Evolutionary conservation across 176 grass and related monocot species (phyloP), one percentile per base, ranked within the genome.

Genomic region (Saccharum officinarum): DNA sequence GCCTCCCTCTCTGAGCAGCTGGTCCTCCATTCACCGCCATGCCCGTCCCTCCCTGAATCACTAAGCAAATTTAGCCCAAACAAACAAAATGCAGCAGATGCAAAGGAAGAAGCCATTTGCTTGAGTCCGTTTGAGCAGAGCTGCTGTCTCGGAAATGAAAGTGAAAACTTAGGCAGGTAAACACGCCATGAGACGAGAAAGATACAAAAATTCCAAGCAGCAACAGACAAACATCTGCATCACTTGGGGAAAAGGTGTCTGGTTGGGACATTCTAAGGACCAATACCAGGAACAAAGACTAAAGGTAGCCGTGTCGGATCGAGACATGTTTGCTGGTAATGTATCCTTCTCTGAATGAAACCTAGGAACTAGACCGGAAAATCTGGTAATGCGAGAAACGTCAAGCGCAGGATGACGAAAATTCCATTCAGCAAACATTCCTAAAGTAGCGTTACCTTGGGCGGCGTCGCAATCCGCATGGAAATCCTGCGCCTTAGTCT

Each of bases 401-500:
- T 77, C 52, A 55, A 70, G 8, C 62, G 33, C 62, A 31, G 31
- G 30, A 79, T 30, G 75, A 28, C 40, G 18, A 67, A 76, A 83
- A 14, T 38, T 49, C 37, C 68, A 70, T 38, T 67, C 47, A 50
- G 69, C 61, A 12, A 44, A 61, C 74, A 50, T 46, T 67, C 37
- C 67, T 79, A 46, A 46, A 10, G 4, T 76, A 6, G n/a, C 69
- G 36, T 77, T 90, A 99, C 97, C 97, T 96, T 71, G 78, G 77
- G 65, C 57, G 28, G 79, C 93, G 82, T 82, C 65, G 64, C 69
- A 78, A 77, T 99, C 93, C 17, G 91, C 92, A 73, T 94, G 88
- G 67, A 96, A 96, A 30, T 99, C 97, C 16, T 96, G 86, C n/a
- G 90, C 78, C 80, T 97, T 96, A 26, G 42, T 86, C 86, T 90